Conservation (phyloP, 768 basidiomycete genomes). For the Hygrophoropsis aurantiaca region DNA sequence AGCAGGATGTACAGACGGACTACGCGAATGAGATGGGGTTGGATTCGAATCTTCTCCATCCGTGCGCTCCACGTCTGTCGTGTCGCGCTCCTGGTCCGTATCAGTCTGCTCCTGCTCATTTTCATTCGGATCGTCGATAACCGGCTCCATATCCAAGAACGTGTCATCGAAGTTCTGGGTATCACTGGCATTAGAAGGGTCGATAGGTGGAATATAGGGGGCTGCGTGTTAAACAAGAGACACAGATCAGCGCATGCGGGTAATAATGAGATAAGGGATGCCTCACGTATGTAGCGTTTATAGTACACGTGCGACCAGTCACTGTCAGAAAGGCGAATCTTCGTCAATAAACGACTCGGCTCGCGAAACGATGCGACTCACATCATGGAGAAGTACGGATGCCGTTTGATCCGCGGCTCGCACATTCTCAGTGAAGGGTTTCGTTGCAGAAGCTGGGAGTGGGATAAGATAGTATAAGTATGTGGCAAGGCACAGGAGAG, state of each 20-base stretch:
- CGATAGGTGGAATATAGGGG: conserved; percentile 91
- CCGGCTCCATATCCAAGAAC: conserved; percentile 94
- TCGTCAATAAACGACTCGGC: conserved; percentile 9
- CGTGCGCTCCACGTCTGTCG: conserved; percentile 68
- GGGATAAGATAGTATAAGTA: conserved; percentile 11
- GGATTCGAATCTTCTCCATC: conserved; percentile 76
- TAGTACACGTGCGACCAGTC: conserved; percentile 94
- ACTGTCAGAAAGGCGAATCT: conserved; percentile 39
- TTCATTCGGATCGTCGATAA: conserved; percentile 76
- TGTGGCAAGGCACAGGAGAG: neutral
- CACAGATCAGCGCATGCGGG: conserved; percentile 11
- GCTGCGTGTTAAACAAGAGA: conserved; percentile 42
- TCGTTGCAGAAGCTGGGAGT: conserved; percentile 78
- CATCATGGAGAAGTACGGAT: conserved; percentile 96
- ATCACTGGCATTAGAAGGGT: conserved; percentile 89
- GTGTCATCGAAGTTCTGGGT: conserved; percentile 97
- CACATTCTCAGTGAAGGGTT: conserved; percentile 89
- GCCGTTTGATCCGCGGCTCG: conserved; percentile 90
- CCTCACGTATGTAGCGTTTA: conserved; percentile 89
- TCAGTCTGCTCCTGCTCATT: conserved; percentile 58
- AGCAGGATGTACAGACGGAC: conserved; percentile 59
- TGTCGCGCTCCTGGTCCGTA: conserved; percentile 67
- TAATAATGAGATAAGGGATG: conserved; percentile 10
- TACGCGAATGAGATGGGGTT: conserved; percentile 80
- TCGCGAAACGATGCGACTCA: conserved; percentile 36